Evolutionary conservation across 1,139 yeast genomes (phyloP).

Genomic region (Suhomyces terraborum): DNA sequence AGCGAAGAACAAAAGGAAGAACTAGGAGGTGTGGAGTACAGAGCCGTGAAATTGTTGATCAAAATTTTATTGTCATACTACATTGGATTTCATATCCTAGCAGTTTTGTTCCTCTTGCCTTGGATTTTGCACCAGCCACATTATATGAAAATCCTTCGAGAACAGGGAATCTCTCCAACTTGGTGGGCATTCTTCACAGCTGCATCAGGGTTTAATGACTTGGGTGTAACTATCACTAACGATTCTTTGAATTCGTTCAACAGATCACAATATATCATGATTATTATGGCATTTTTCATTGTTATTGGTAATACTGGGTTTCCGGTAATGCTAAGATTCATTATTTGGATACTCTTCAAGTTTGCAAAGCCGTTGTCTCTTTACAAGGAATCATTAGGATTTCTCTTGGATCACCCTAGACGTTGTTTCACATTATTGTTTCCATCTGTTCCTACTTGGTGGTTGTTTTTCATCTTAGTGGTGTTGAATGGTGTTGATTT

Average conservation of each 20-base stretch:
- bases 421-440: slow-evolving; percentile 92
- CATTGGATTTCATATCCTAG: slow-evolving; percentile 71
- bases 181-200: slow-evolving; percentile 95
- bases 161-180: slow-evolving; percentile 63
- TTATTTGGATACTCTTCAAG: slow-evolving; percentile 78
- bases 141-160: slow-evolving; percentile 47
- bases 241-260: slow-evolving; percentile 73
- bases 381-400: slow-evolving; percentile 76
- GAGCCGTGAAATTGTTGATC: slow-evolving; percentile 78
- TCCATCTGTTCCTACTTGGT: slow-evolving; percentile 94
- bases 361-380: slow-evolving; percentile 65
- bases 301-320: slow-evolving; percentile 93
- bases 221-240: slow-evolving; percentile 79
- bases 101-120: slow-evolving; percentile 59
- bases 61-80: slow-evolving; percentile 68
- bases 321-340: slow-evolving; percentile 75
- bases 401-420: slow-evolving; percentile 91
- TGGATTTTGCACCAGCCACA: slow-evolving; percentile 56
- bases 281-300: slow-evolving; percentile 67
- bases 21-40: slow-evolving; percentile 94
- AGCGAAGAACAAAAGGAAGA: slow-evolving; percentile 88
- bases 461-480: slow-evolving; percentile 77
- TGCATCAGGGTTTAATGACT: slow-evolving; percentile 76
- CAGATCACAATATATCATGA: slow-evolving; percentile 61
- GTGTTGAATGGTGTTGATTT: slow-evolving; percentile 75